A percentile compares a stretch with the other conserved stretches of the same genome.
These are phyloP conservation scores for Yamagishiella unicocca DNA, from an alignment of 139 green algal genomes.

Conservation along the genomic window DNA sequence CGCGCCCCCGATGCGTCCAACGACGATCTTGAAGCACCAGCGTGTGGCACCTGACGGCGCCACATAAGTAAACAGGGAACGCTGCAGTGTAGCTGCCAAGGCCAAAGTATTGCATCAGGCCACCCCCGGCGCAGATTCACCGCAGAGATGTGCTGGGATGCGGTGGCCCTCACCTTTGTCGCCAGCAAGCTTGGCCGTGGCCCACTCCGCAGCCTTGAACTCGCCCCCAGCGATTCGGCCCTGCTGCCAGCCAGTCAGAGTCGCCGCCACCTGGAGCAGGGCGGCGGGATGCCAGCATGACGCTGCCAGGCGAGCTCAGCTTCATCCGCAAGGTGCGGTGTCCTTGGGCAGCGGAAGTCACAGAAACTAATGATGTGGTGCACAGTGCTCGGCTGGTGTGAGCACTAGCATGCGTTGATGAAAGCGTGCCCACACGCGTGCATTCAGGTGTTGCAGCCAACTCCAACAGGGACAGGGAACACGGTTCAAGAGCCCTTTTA, in stretches of 20 bases:
- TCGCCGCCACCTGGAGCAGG: slow-evolving; percentile 4
- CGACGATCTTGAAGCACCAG: slow-evolving; percentile 1
- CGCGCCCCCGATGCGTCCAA: background rate
- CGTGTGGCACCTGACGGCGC: background rate
- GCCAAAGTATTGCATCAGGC: background rate
- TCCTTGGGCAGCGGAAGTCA: background rate
- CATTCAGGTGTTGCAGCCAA: background rate
- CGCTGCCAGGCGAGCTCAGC: background rate
- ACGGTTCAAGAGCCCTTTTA: no score
- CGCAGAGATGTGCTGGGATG: background rate
- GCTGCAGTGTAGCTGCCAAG: background rate
- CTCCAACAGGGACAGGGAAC: background rate
- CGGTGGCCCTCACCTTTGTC: background rate
- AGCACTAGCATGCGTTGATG: no score
- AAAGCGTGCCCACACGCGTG: background rate
- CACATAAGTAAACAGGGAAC: background rate
- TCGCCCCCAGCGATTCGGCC: background rate
- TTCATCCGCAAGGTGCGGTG: background rate
- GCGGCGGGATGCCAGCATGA: background rate
- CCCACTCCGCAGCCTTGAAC: slow-evolving; percentile 9
- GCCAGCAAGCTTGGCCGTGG: background rate
- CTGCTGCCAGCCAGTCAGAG: background rate
- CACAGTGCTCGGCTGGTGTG: no score
- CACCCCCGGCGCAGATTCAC: background rate
- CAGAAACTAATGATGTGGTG: background rate